Evolutionary conservation across 495 filamentous ascomycete genomes (phyloP).

Genomic region (Lasiosphaeria hispida): DNA sequence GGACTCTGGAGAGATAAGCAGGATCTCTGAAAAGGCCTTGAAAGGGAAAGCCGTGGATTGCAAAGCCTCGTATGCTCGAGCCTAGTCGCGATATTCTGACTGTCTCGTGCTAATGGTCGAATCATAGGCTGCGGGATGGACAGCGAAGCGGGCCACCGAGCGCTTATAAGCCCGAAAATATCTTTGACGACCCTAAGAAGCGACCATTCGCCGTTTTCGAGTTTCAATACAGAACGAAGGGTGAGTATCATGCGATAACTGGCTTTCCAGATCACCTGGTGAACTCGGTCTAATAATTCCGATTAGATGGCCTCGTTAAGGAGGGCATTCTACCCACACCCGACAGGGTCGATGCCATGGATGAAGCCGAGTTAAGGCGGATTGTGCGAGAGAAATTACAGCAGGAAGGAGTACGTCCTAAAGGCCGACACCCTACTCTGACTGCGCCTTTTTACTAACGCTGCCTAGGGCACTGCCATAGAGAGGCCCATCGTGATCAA

Average conservation of each 20-base stretch:
- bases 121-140: too few relatives aligned
- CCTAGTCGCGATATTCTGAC: neutral
- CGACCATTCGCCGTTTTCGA: constrained; percentile 19
- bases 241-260: constrained; percentile 1
- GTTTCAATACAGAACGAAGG: constrained; percentile 18
- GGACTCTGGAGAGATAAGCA: neutral
- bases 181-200: neutral
- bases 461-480: too few relatives aligned
- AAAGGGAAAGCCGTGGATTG: constrained; percentile 17
- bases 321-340: neutral
- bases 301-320: neutral
- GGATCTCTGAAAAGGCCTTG: constrained; percentile 10
- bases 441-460: too few relatives aligned
- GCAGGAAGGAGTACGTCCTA: too few relatives aligned
- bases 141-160: neutral
- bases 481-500: neutral
- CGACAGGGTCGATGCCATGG: too few relatives aligned
- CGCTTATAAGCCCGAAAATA: neutral
- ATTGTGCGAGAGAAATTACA: too few relatives aligned
- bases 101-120: neutral
- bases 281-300: neutral
- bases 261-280: too few relatives aligned
- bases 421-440: too few relatives aligned
- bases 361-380: too few relatives aligned
- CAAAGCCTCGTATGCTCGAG: neutral